Evolutionary conservation across 2,329 filamentous ascomycete genomes (phyloP).

Genomic region (Epichloe coenophiala): DNA sequence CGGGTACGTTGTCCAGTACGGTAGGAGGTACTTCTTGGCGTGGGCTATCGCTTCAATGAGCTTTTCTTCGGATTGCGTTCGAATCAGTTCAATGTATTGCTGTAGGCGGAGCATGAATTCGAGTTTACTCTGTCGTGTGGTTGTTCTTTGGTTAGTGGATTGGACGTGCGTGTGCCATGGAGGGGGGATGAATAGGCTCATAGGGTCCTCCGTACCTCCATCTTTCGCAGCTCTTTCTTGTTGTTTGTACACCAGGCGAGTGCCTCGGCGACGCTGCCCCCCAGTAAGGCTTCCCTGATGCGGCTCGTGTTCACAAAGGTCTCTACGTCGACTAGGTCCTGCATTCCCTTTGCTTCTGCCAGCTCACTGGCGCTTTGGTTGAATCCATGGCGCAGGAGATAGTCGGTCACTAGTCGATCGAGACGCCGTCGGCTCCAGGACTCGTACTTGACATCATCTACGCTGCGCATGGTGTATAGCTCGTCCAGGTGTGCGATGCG

Average conservation of each 20-base stretch:
- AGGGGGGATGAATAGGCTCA: not conserved
- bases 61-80: slow-evolving; percentile 49
- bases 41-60: slow-evolving; percentile 67
- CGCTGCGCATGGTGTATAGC: slow-evolving; percentile 62
- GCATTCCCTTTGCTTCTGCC: slow-evolving; percentile 61
- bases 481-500: slow-evolving; percentile 71
- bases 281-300: slow-evolving; percentile 60
- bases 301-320: slow-evolving; percentile 73
- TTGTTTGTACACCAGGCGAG: slow-evolving; percentile 88
- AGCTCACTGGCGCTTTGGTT: slow-evolving; percentile 62
- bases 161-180: not conserved
- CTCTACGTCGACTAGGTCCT: slow-evolving; percentile 73
- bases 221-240: slow-evolving; percentile 81
- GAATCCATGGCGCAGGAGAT: slow-evolving; percentile 75
- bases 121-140: slow-evolving; percentile 51
- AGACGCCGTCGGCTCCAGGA: slow-evolving; percentile 72
- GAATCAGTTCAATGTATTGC: slow-evolving; percentile 85
- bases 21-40: slow-evolving; percentile 67
- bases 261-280: slow-evolving; percentile 63
- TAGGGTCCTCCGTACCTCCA: slow-evolving; percentile 47
- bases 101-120: slow-evolving; percentile 91
- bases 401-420: slow-evolving; percentile 81
- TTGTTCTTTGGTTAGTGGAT: not conserved
- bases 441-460: slow-evolving; percentile 90
- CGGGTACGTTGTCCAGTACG: slow-evolving; percentile 55